Percentiles rank a stretch among this genome's conserved stretches.
phyloP scores from a whole-genome alignment of 805 yeast genomes.

The Blastobotrys attinorum region DNA sequence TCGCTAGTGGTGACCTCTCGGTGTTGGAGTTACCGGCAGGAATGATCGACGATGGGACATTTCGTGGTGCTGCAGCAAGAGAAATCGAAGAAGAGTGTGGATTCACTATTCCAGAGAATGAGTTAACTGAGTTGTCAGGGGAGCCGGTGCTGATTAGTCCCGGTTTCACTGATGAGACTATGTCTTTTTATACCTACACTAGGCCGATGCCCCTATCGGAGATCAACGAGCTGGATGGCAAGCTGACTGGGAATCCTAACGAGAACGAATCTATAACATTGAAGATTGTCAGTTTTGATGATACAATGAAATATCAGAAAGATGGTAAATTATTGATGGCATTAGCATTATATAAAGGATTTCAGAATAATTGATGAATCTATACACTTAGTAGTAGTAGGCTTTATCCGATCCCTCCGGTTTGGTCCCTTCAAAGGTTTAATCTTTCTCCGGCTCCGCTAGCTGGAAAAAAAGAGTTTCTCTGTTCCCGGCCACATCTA shows the following conservation, averaged over 20 bases:
- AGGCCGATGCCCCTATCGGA: constrained; percentile 4
- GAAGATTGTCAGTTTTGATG: constrained; percentile 5
- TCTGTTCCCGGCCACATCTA: too few relatives aligned
- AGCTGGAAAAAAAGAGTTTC: too few relatives aligned
- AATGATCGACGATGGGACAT: constrained; percentile 21
- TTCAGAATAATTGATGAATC: too few relatives aligned
- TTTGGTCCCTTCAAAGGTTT: too few relatives aligned
- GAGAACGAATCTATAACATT: constrained; percentile 12
- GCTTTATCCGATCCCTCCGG: not conserved
- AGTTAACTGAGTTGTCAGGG: constrained; percentile 13
- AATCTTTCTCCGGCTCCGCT: too few relatives aligned
- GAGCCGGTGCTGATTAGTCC: constrained; percentile 13
- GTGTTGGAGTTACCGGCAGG: constrained; percentile 24
- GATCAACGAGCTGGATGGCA: constrained; percentile 8
- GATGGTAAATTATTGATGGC: constrained; percentile 14
- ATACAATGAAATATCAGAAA: constrained; percentile 2
- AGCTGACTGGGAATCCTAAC: constrained; percentile 4
- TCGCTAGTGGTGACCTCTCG: constrained; percentile 18
- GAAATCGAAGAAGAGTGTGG: constrained; percentile 26
- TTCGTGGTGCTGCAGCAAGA: constrained; percentile 22
- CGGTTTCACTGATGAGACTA: constrained; percentile 15
- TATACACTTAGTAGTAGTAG: too few relatives aligned
- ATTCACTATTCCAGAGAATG: constrained; percentile 12
- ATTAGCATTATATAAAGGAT: constrained; percentile 2
- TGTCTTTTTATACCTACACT: constrained; percentile 7